These are phyloP conservation scores for Pythium graminicola DNA, from an alignment of 352 stramenopile species.

Conservation along the genomic window DNA sequence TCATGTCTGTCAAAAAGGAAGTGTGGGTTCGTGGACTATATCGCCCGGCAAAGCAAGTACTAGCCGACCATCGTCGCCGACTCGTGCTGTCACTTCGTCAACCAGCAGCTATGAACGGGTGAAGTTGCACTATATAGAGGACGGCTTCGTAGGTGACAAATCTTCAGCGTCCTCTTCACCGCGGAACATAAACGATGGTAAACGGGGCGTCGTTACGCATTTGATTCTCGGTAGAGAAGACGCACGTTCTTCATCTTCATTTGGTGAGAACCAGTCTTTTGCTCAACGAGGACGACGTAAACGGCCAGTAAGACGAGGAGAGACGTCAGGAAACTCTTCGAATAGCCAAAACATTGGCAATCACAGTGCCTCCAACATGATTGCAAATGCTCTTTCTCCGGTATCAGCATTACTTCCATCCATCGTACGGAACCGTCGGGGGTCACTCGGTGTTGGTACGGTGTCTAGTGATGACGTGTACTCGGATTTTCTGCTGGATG, in stretches of 20 bases:
- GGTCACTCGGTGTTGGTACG: slow-evolving; percentile 6
- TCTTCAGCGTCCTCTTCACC: background rate
- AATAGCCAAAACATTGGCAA: background rate
- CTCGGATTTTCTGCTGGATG: slow-evolving; percentile 43
- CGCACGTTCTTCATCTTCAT: slow-evolving; percentile 18
- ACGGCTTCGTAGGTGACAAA: slow-evolving; percentile 23
- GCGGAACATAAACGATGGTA: background rate
- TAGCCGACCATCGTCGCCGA: slow-evolving; percentile 18
- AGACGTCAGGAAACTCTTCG: background rate
- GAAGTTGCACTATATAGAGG: slow-evolving; percentile 25
- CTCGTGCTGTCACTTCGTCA: slow-evolving; percentile 7
- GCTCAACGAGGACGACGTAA: background rate
- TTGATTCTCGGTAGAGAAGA: slow-evolving; percentile 24
- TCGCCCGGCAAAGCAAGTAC: slow-evolving; percentile 9
- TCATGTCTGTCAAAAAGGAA: slow-evolving; percentile 49
- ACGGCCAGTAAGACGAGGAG: background rate
- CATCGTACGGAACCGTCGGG: background rate
- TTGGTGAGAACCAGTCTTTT: background rate
- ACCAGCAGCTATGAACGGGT: slow-evolving; percentile 23
- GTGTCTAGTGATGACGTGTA: slow-evolving; percentile 12
- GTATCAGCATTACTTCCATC: slow-evolving; percentile 21
- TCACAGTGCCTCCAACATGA: slow-evolving; percentile 5
- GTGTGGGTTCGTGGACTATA: slow-evolving; percentile 50
- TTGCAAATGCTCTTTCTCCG: slow-evolving; percentile 18
- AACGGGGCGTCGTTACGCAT: slow-evolving; percentile 17